These are phyloP conservation scores for Pseudocercospora cruenta DNA, from an alignment of 2,329 filamentous ascomycete genomes.

Conservation along the genomic window DNA sequence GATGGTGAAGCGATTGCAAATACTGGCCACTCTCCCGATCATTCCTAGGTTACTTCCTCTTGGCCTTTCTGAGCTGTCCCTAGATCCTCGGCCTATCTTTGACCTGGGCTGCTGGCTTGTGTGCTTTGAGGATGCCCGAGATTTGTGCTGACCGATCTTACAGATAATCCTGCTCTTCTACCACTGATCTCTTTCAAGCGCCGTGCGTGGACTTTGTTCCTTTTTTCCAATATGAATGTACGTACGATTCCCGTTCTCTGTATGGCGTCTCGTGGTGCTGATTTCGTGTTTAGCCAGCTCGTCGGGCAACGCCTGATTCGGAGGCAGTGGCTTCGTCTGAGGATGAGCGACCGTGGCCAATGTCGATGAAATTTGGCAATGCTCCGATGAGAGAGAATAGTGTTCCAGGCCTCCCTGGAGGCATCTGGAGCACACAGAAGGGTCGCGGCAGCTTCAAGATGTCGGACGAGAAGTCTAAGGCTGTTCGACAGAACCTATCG, in stretches of 20 bases:
- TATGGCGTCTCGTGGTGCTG: slow-evolving; percentile 19
- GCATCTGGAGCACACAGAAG: slow-evolving; percentile 38
- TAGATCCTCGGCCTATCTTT: not conserved
- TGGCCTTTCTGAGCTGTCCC: not conserved
- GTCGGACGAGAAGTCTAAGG: slow-evolving; percentile 35
- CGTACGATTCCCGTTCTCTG: not conserved
- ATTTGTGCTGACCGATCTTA: slow-evolving; percentile 3
- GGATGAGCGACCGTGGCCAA: slow-evolving; percentile 66
- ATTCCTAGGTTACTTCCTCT: not conserved
- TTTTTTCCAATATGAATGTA: slow-evolving; percentile 31
- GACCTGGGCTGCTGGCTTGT: not conserved
- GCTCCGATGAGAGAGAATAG: slow-evolving; percentile 36
- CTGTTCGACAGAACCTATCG: slow-evolving; percentile 10
- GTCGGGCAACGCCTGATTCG: slow-evolving; percentile 89
- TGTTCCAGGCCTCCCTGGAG: slow-evolving; percentile 49
- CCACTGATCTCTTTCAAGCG: slow-evolving; percentile 3
- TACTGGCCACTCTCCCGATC: not conserved
- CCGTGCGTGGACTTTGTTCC: slow-evolving; percentile 7
- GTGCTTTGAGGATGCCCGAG: not conserved
- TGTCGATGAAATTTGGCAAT: slow-evolving; percentile 61
- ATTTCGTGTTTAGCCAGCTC: slow-evolving; percentile 47
- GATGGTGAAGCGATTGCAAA: not conserved
- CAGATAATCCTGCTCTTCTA: slow-evolving; percentile 26
- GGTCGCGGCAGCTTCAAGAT: slow-evolving; percentile 38
- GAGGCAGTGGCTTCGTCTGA: slow-evolving; percentile 93